Base-by-base conservation (phyloP, 345 rosid genomes). In the Acer yangbiense region DNA sequence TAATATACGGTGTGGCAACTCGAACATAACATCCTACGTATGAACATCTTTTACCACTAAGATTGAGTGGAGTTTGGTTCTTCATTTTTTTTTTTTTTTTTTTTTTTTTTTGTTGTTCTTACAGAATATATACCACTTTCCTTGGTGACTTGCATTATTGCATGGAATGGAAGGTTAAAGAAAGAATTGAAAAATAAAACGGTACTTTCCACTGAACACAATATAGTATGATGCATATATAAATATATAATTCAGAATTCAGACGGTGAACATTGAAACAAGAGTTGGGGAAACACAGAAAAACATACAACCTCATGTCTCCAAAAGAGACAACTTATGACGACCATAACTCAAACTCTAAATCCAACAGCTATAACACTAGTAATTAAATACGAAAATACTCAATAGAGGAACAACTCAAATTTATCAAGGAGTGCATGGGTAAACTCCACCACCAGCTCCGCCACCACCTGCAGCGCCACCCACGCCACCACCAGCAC, bases 401-500 rank as follows among this genome's bases (percentile, higher is more conserved):
- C 39, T 35, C 35, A 32, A 32, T 3, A 32, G 35, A 32, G 61
- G 50, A n/a, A 1, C 14, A 43, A 50, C 48, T 6, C 18, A 14
- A 21, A 39, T 16, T 73, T 8, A 35, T 4, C 6, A 85, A 80
- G 84, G 83, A 18, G 27, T 7, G 9, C 21, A 60, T 32, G 82
- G 77, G 39, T 46, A 44, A 61, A 71, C 39, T n/a, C 16, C 65
- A 61, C 83, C 86, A 27, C 71, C 80, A 62, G 79, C 83, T 17
- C 82, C 81, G 65, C 79, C 81, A 69, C 79, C 77, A 6, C 54
- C 81, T 0, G 16, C 27, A 35, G 61, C 61, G 5, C 83, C 89
- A 1, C 86, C 86, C 0, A 68, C 0, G n/a, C 87, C 0, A 16
- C 87, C 88, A 58, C 23, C 62, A 57, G 10, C 23, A 20, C 85